phyloP scores from a whole-genome alignment of 225 moss, liverwort and hornwort genomes.

The Bryoerythrophyllum caledonicum region DNA sequence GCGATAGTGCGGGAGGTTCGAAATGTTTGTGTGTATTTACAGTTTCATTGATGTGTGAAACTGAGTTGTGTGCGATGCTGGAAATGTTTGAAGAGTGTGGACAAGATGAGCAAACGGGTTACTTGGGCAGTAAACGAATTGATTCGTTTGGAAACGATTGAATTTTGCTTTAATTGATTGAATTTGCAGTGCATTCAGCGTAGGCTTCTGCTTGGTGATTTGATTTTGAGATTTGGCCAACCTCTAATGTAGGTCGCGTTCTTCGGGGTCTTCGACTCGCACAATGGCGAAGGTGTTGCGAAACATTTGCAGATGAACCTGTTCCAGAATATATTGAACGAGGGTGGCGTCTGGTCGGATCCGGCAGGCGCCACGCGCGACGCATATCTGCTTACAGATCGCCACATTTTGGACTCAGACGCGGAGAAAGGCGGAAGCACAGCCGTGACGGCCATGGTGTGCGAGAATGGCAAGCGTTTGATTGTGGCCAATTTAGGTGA shows the following conservation, averaged over 20 bases:
- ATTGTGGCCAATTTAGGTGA: slow-evolving; percentile 90
- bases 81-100: neutral
- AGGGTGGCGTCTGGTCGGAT: slow-evolving; percentile 64
- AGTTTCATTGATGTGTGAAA: neutral
- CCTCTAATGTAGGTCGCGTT: slow-evolving; percentile 51
- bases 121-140: too few relatives aligned
- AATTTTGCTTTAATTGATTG: too few relatives aligned
- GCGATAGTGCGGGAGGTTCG: neutral
- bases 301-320: slow-evolving; percentile 56
- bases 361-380: slow-evolving; percentile 82
- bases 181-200: too few relatives aligned
- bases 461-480: slow-evolving; percentile 56
- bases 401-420: slow-evolving; percentile 47
- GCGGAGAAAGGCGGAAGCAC: slow-evolving; percentile 66
- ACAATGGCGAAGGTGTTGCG: slow-evolving; percentile 53
- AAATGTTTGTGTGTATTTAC: neutral
- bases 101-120: neutral
- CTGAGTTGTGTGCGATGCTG: neutral
- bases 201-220: neutral
- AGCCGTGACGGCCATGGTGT: slow-evolving; percentile 81
- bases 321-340: slow-evolving; percentile 66
- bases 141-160: too few relatives aligned
- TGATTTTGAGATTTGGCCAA: neutral
- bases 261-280: slow-evolving; percentile 82
- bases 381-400: slow-evolving; percentile 81